Percentiles rank a stretch among this genome's conserved stretches.
Evolutionary conservation across 495 filamentous ascomycete genomes (phyloP).

Genomic region (Podospora comata): DNA sequence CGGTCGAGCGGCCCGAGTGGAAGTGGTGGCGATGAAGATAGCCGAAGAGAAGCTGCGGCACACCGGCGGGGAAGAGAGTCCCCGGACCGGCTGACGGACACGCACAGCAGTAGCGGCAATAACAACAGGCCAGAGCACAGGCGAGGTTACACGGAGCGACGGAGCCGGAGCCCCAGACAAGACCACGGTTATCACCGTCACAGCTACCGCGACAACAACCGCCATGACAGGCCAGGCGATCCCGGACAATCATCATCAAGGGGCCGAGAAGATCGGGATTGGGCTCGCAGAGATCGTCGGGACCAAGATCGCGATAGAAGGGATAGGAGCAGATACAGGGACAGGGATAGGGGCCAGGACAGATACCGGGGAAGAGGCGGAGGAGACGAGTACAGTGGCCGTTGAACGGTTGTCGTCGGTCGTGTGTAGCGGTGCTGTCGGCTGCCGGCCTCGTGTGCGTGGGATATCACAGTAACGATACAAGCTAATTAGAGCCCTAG

Average conservation of each 20-base stretch:
- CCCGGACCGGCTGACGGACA: conserved; percentile 20
- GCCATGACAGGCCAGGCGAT: conserved; percentile 20
- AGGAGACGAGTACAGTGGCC: conserved; percentile 12
- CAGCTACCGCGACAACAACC: conserved; percentile 23
- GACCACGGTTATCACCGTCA: conserved; percentile 15
- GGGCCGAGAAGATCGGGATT: conserved; percentile 26
- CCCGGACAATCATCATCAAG: not conserved
- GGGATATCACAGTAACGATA: not conserved
- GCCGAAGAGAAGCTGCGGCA: conserved; percentile 13
- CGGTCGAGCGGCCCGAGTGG: conserved; percentile 14
- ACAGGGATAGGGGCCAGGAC: conserved; percentile 22
- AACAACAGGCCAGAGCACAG: conserved; percentile 14
- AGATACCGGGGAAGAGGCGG: conserved; percentile 18
- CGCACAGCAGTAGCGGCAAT: conserved; percentile 14
- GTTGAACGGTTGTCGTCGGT: conserved; percentile 6
- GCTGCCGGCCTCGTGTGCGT: conserved; percentile 2
- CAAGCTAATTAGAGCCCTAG: not conserved
- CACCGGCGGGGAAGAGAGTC: conserved; percentile 12
- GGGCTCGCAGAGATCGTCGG: conserved; percentile 24
- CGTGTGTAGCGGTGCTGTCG: not conserved
- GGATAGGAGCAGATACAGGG: conserved; percentile 17
- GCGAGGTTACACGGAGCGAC: conserved; percentile 19
- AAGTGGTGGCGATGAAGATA: not conserved
- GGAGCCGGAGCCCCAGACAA: conserved; percentile 41
- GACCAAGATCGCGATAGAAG: conserved; percentile 23